Evolutionary conservation across 2,329 filamentous ascomycete species (phyloP), one percentile per base, ranked within the genome.

Genomic region (Colletotrichum paranaense): DNA sequence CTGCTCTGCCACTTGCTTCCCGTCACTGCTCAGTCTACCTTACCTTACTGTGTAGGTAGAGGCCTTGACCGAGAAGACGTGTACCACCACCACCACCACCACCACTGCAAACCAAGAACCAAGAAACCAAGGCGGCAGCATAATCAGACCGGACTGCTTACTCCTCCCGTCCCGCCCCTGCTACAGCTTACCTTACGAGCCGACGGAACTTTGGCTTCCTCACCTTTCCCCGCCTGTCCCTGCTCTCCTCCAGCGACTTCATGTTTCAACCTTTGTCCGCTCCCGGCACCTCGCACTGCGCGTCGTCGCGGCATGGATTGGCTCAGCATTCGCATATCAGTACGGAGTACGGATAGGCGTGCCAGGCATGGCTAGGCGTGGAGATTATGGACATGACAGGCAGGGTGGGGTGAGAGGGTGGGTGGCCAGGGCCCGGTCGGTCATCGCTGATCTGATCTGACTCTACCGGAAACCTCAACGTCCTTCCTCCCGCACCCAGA

Each of bases 381-480:
- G 59, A 46, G 46, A 52, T 62, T 32, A 52, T 46, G 22, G 35
- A n/a, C 46, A 49, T 28, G 32, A 49, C 42, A 49, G n/a, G 12
- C 38, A 42, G 35, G 32, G 38, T 19, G 32, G 14, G 42, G 42
- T 46, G 32, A 52, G 60, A 11, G 5, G 30, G n/a, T 52, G 52
- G 62, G 59, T 64, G 60, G 53, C 60, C 65, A 62, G 58, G 65
- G 42, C 42, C 42, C 46, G 32, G 70, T 63, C 46, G 32, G 70
- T 63, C 53, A 52, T 73, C 26, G 70, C 55, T 69, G 59, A 60
- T 69, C 59, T 60, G 55, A 46, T 49, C 56, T 73, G 60, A 64
- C 32, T 70, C 67, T 65, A 60, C 67, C 42, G 62, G 67, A 72
- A 73, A 65, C 46, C 67, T 70, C 70, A 70, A 73, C 70, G 70